Percentiles rank a stretch among this genome's conserved stretches.
Evolutionary conservation across 1,284 basidiomycete species (phyloP).

Genomic region (Trichosporon faecale): DNA sequence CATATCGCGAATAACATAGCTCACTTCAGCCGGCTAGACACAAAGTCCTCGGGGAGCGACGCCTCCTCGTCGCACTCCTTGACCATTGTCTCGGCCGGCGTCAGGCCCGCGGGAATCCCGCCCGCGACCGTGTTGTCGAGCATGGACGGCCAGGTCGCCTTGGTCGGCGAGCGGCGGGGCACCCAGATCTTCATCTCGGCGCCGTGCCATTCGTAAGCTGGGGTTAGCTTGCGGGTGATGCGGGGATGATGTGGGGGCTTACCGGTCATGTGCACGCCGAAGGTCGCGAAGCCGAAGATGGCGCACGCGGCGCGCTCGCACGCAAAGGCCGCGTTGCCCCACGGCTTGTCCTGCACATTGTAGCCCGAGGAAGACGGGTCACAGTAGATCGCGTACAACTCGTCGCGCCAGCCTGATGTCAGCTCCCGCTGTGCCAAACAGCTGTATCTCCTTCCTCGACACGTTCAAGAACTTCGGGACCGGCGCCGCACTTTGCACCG

Average conservation of each 20-base stretch:
- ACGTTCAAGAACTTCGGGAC: too few relatives aligned
- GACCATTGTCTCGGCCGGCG: constrained; percentile 70
- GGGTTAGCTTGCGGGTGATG: background rate
- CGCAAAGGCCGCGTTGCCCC: constrained; percentile 69
- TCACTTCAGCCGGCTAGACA: constrained; percentile 60
- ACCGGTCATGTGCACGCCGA: constrained; percentile 55
- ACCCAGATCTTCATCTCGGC: constrained; percentile 71
- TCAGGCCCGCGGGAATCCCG: constrained; percentile 65
- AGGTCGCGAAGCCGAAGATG: constrained; percentile 85
- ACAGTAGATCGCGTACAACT: constrained; percentile 76
- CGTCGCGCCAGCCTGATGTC: constrained; percentile 69
- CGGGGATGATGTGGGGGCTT: background rate
- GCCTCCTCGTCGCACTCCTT: constrained; percentile 95
- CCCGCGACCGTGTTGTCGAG: constrained; percentile 53
- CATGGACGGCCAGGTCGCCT: constrained; percentile 67
- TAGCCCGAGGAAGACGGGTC: constrained; percentile 58
- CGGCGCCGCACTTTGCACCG: too few relatives aligned
- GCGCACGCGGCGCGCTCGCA: constrained; percentile 79
- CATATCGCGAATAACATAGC: constrained; percentile 30
- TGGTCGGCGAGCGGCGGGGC: constrained; percentile 76
- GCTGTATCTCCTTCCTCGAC: too few relatives aligned
- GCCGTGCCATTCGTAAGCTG: constrained; percentile 46
- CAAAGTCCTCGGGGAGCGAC: constrained; percentile 64
- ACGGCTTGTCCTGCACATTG: constrained; percentile 21
- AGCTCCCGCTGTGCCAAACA: too few relatives aligned